Evolutionary conservation across 345 rosid species (phyloP).

Genomic region (Laguncularia racemosa): DNA sequence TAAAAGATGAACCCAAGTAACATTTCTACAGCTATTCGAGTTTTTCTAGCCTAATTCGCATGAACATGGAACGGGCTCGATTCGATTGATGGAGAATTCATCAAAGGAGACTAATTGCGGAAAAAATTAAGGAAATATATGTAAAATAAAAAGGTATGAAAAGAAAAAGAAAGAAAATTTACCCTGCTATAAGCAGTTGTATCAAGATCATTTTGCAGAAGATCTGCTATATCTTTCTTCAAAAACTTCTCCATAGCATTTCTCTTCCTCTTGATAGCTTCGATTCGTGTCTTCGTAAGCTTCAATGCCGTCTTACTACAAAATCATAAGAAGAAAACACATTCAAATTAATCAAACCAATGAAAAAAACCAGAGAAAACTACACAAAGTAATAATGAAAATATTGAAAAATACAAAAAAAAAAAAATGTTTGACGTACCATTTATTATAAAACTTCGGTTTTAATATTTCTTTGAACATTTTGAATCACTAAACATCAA

Average conservation of each 20-base stretch:
- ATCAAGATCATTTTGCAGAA: constrained; percentile 51
- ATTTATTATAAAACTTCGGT: constrained; percentile 29
- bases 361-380: background rate
- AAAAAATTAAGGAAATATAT: background rate
- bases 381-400: background rate
- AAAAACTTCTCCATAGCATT: constrained; percentile 44
- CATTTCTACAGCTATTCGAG: too few species aligned
- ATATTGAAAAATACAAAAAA: background rate
- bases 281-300: constrained; percentile 57
- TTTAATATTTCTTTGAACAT: constrained; percentile 27
- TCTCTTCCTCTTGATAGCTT: constrained; percentile 65
- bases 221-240: constrained; percentile 82
- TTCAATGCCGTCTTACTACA: constrained; percentile 54
- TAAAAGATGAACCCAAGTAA: too few species aligned
- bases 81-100: too few species aligned
- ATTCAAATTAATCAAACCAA: background rate
- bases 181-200: constrained; percentile 85
- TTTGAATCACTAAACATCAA: background rate
- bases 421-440: constrained; percentile 14
- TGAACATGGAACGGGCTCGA: too few species aligned
- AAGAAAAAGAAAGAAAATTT: background rate
- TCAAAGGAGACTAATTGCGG: too few species aligned
- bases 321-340: constrained; percentile 1
- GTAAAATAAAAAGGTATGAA: constrained; percentile 4
- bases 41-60: too few species aligned